Evolutionary conservation across 163 green algal species (phyloP), one percentile per base, ranked within the genome.

Genomic region (Prototheca stagnorum): DNA sequence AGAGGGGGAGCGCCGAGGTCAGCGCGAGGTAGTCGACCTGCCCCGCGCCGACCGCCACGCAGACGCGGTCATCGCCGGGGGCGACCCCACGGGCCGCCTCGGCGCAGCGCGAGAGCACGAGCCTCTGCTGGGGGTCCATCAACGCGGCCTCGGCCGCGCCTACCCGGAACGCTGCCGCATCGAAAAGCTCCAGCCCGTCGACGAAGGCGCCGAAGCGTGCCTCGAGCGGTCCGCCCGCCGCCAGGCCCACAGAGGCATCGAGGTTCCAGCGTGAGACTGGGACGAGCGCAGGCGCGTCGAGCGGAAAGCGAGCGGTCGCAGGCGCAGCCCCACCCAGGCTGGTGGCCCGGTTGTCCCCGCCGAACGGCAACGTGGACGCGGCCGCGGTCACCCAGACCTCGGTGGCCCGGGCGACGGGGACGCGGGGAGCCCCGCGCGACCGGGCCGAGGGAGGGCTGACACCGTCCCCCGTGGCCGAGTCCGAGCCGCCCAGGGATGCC

Each of bases 181-280:
- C 65, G 54, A 72, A 74, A 1, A 11, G 5, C 8, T 72, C 61
- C 11, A 74, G 37, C 23, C 14, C 35, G 4, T 20, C 8, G 7
- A 68, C 16, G 26, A 71, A 65, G 24, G 29, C 53, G 3, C 51
- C 65, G 47, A 62, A 59, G 26, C 64, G 59, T 8, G 60, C 55
- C n/a, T 62, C 67, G 17, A 23, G 39, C 8, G n/a, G 22, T 25
- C 6, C 21, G 40, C 17, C 28, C 14, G 17, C 40, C n/a, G 22
- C 21, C 19, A 23, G 40, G 6, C 28, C 8, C 17, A 47, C 17
- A 9, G 29, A 23, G 8, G 40, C n/a, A 12, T 75, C 62, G 1
- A 57, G 47, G 35, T 74, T 53, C 72, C 70, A 78, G 37, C 69
- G 61, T 20, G 47, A 56, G 31, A 64, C 56, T 2, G 75, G 75